Conservation (phyloP, 73 alveolate genomes). For the Paramecium octaurelia region DNA sequence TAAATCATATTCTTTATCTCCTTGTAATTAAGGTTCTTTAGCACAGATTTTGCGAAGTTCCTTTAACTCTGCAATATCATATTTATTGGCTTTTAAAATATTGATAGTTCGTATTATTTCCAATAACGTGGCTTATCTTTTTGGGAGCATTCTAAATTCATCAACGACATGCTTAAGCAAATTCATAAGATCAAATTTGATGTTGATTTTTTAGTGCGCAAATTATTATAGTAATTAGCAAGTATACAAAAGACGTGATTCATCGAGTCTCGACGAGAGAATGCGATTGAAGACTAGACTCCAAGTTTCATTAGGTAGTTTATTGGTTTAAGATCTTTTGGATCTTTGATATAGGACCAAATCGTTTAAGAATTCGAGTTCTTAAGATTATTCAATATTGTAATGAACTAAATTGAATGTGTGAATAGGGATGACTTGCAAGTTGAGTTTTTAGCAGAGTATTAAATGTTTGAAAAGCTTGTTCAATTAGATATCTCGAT, state of each 20-base stretch:
- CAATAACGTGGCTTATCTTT: background rate
- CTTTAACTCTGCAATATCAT: background rate
- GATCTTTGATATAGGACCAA: background rate
- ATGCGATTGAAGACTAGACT: background rate
- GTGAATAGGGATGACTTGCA: background rate
- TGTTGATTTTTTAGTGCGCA: background rate
- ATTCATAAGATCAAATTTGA: background rate
- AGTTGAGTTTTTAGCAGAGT: background rate
- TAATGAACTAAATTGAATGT: background rate
- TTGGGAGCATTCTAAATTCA: background rate
- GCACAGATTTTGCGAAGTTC: background rate
- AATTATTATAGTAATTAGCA: constrained; percentile 14
- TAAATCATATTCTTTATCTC: constrained; percentile 7
- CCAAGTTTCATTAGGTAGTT: constrained; percentile 42
- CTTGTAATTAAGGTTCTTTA: background rate
- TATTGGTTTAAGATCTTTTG: background rate
- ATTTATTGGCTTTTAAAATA: constrained; percentile 7
- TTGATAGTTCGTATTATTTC: constrained; percentile 19
- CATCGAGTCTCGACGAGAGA: background rate
- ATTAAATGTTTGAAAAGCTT: background rate
- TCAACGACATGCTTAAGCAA: background rate
- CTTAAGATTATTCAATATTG: background rate
- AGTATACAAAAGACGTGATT: background rate
- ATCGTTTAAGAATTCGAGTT: background rate
- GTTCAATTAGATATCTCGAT: background rate